phyloP scores from a whole-genome alignment of 257 asterid genomes.

The Ilex aquifolium region DNA sequence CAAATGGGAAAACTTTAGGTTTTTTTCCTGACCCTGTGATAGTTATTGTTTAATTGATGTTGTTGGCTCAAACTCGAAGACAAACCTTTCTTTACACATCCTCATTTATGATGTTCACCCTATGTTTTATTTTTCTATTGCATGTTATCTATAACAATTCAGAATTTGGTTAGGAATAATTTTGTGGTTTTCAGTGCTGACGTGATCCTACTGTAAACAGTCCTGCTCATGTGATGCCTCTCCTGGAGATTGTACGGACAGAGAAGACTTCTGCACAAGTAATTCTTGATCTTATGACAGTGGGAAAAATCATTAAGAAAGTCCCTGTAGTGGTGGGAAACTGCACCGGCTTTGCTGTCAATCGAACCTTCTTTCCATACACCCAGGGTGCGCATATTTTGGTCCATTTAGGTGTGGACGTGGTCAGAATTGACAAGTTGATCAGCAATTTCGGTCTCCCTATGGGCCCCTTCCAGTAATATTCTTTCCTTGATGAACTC shows the following conservation, averaged over 20 bases:
- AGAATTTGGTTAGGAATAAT: not conserved
- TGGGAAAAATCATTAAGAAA: slow-evolving; percentile 89
- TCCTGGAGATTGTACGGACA: slow-evolving; percentile 87
- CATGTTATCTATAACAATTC: not conserved
- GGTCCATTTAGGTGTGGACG: slow-evolving; percentile 86
- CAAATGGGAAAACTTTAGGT: no score
- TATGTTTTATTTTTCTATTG: not conserved
- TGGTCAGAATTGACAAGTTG: slow-evolving; percentile 81
- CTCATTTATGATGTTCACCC: no score
- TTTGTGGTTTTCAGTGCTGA: slow-evolving; percentile 17
- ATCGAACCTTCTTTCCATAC: slow-evolving; percentile 91
- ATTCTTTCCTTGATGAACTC: slow-evolving; percentile 19
- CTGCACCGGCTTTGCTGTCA: slow-evolving; percentile 98
- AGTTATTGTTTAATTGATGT: no score
- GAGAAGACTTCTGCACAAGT: slow-evolving; percentile 89
- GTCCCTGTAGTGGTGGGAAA: slow-evolving; percentile 95
- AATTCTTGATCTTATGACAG: slow-evolving; percentile 79
- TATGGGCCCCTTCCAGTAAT: slow-evolving; percentile 96
- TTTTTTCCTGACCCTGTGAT: no score
- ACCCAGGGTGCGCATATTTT: slow-evolving; percentile 70
- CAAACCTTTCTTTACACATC: no score
- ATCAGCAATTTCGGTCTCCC: slow-evolving; percentile 85
- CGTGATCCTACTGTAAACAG: slow-evolving; percentile 40
- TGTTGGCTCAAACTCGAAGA: no score
- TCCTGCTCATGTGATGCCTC: slow-evolving; percentile 99